phyloP scores from a whole-genome alignment of 2,329 filamentous ascomycete genomes.

The Macrophomina tecta region DNA sequence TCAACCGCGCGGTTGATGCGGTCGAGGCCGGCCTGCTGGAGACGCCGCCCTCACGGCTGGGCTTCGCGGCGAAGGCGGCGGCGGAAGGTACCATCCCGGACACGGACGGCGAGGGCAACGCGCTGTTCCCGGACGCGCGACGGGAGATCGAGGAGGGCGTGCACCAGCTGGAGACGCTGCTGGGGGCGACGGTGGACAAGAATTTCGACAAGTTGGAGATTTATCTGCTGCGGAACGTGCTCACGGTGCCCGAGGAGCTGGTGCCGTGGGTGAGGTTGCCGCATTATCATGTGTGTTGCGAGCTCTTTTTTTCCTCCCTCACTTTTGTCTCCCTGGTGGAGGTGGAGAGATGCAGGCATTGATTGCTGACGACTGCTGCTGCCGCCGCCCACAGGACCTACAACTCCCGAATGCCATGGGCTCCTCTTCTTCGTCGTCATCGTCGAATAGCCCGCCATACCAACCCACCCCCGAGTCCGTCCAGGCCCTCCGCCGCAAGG shows the following conservation, averaged over 20 bases:
- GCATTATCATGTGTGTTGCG: slow-evolving; percentile 74
- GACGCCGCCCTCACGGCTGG: slow-evolving; percentile 75
- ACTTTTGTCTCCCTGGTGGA: too few relatives aligned
- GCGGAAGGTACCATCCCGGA: slow-evolving; percentile 52
- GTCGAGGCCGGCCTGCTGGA: slow-evolving; percentile 82
- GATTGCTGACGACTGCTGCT: too few relatives aligned
- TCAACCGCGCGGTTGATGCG: slow-evolving; percentile 86
- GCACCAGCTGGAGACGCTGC: slow-evolving; percentile 56
- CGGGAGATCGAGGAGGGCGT: slow-evolving; percentile 84
- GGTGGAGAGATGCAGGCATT: too few relatives aligned
- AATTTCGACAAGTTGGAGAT: slow-evolving; percentile 66
- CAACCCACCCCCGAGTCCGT: slow-evolving; percentile 70
- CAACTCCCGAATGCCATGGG: neutral
- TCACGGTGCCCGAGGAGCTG: slow-evolving; percentile 63
- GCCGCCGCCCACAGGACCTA: neutral
- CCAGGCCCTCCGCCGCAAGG: slow-evolving; percentile 71
- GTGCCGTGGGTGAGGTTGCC: slow-evolving; percentile 78
- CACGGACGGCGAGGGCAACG: slow-evolving; percentile 45
- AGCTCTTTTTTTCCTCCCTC: neutral
- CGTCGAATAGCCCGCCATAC: slow-evolving; percentile 32
- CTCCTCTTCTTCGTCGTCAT: slow-evolving; percentile 16
- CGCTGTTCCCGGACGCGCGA: slow-evolving; percentile 56
- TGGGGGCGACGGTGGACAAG: slow-evolving; percentile 56
- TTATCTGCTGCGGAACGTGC: slow-evolving; percentile 81
- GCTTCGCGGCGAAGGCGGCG: slow-evolving; percentile 68